These are phyloP conservation scores for Termitomyces titanicus DNA, from an alignment of 768 basidiomycete species.

Conservation along the genomic window DNA sequence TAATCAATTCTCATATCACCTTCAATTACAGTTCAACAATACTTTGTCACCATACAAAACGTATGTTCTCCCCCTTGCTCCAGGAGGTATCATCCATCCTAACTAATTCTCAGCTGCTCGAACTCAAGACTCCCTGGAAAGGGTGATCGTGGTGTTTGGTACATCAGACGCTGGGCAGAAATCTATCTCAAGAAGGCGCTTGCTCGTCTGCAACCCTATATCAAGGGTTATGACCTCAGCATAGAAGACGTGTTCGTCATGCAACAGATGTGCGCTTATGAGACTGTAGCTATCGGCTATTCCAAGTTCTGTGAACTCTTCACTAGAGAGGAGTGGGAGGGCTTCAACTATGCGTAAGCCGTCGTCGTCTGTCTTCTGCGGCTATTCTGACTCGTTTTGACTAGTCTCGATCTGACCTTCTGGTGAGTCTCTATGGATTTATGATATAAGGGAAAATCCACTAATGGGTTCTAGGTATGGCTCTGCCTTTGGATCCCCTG, in stretches of 20 bases:
- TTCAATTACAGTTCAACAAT: conserved; percentile 82
- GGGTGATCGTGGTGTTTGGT: conserved; percentile 52
- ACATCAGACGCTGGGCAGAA: conserved; percentile 60
- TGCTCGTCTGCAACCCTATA: conserved; percentile 51
- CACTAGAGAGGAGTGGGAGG: conserved; percentile 90
- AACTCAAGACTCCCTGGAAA: conserved; percentile 52
- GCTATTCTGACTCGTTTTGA: background rate
- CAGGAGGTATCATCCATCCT: background rate
- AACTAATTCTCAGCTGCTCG: conserved; percentile 41
- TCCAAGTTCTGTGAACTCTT: conserved; percentile 91
- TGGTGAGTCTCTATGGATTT: conserved; percentile 34
- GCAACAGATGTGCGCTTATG: conserved; percentile 84
- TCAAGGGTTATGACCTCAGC: conserved; percentile 60
- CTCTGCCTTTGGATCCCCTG: conserved; percentile 78
- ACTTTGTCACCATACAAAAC: conserved; percentile 85
- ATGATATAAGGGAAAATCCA: background rate
- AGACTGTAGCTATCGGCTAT: conserved; percentile 91
- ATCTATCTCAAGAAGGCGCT: conserved; percentile 70
- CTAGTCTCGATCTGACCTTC: conserved; percentile 62
- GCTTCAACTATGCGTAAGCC: conserved; percentile 74
- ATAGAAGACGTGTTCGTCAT: conserved; percentile 71
- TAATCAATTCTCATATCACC: too few relatives aligned
- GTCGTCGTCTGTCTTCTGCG: background rate
- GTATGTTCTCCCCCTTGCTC: conserved; percentile 30
- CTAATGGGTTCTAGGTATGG: conserved; percentile 44